These are phyloP conservation scores for Closterium sp. DNA, from an alignment of 139 green algal species.

Conservation along the genomic window DNA sequence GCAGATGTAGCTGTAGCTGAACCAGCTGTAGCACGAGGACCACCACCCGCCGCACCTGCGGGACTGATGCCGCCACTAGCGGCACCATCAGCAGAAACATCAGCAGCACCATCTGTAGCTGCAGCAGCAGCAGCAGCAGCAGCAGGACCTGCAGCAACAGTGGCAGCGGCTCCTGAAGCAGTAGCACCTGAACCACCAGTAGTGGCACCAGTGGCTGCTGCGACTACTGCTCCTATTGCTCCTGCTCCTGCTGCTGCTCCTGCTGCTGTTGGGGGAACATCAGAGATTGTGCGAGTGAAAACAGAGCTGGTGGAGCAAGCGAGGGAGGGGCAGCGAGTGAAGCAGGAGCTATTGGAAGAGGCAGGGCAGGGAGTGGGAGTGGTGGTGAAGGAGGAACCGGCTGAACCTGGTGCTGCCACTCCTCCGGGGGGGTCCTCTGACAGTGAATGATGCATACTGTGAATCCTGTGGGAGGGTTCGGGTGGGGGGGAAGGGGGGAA, in stretches of 20 bases:
- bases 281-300: background rate
- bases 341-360: background rate
- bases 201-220: background rate
- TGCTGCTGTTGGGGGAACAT: background rate
- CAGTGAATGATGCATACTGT: too few relatives aligned
- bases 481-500: too few relatives aligned
- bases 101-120: background rate
- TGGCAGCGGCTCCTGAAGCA: too few relatives aligned
- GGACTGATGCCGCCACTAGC: background rate
- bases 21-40: background rate
- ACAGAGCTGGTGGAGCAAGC: background rate
- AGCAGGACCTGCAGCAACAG: background rate
- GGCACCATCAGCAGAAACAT: background rate
- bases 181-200: background rate
- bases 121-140: background rate
- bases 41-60: conserved; percentile 11
- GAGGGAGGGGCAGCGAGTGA: background rate
- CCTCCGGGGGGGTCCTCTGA: too few relatives aligned
- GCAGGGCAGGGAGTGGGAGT: background rate
- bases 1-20: too few relatives aligned
- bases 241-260: too few relatives aligned
- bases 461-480: background rate
- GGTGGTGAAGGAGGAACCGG: too few relatives aligned
- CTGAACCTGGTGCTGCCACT: too few relatives aligned
- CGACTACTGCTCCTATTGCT: too few relatives aligned